Conservation (phyloP, 2,329 filamentous ascomycete genomes). For the Paracamarosporium sp. region DNA sequence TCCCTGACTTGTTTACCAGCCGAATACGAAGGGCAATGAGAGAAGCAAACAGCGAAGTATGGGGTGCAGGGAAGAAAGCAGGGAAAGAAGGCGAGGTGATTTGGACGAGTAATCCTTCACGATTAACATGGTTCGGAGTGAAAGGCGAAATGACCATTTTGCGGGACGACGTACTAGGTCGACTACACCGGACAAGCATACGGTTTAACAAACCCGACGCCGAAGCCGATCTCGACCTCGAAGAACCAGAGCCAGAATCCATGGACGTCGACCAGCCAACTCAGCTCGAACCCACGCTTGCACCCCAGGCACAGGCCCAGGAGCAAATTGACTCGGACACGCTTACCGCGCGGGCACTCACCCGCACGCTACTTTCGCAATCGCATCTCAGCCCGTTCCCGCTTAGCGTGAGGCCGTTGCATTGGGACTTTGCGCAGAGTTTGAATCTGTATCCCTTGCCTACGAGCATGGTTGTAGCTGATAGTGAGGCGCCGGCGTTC, state of each 20-base stretch:
- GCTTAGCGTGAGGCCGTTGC: slow-evolving; percentile 76
- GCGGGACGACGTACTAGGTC: slow-evolving; percentile 82
- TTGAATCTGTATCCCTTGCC: slow-evolving; percentile 89
- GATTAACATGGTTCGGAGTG: slow-evolving; percentile 84
- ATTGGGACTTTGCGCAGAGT: slow-evolving; percentile 84
- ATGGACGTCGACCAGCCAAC: slow-evolving; percentile 56
- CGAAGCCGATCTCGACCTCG: slow-evolving; percentile 32
- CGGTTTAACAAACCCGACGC: slow-evolving; percentile 64
- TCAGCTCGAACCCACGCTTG: slow-evolving; percentile 14
- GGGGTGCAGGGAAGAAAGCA: slow-evolving; percentile 52
- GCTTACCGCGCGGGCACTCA: slow-evolving; percentile 73
- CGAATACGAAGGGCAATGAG: slow-evolving; percentile 82
- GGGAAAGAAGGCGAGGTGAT: slow-evolving; percentile 72
- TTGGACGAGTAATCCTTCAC: slow-evolving; percentile 88
- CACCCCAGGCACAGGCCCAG: slow-evolving; percentile 18
- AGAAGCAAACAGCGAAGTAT: slow-evolving; percentile 73
- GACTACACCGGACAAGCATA: slow-evolving; percentile 79
- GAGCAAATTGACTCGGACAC: slow-evolving; percentile 36
- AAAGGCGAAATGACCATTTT: slow-evolving; percentile 87
- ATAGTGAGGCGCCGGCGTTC: slow-evolving; percentile 82
- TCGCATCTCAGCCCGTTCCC: slow-evolving; percentile 88
- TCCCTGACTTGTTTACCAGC: slow-evolving; percentile 91
- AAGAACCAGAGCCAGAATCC: slow-evolving; percentile 21
- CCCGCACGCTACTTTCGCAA: slow-evolving; percentile 92
- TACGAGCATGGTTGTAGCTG: slow-evolving; percentile 80